Base-by-base conservation (phyloP, 2,329 filamentous ascomycete species). In the Cladosporium cucumerinum region DNA sequence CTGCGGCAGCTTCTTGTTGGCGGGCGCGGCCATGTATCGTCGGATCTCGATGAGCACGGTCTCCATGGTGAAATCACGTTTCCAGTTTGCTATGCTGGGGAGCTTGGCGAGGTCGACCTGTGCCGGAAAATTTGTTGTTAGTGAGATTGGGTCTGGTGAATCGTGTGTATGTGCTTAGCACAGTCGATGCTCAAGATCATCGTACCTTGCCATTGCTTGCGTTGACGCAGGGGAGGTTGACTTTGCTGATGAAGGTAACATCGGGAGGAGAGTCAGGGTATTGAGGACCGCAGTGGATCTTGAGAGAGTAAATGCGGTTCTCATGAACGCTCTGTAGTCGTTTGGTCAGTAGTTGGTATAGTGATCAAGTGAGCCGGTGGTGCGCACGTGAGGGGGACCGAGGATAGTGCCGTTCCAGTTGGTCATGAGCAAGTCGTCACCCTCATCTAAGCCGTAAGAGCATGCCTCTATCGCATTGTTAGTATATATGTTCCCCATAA, bases 331-430 rank as follows among this genome's bases (percentile, higher is more conserved):
- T 96, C 91, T 95, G 74, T 30, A 8, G 21, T 28, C 30, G 54
- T n/a, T 28, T n/a, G 34, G 25, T 54, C 46, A 62, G 49, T 49
- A 21, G 12, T 52, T 21, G 43, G 7, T 49, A 36, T 12, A 62
- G 60, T 62, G 57, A 54, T 10, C 25, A 12, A 1, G 12, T 39
- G n/a, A 57, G 30, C 16, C 12, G 30, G 43, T 11, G 26, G 34
- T 26, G 26, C 91, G 75, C 84, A 97, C 95, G 79, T 98, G 93
- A 77, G 95, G 94, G 71, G 95, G 95, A 1, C 95, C 95, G 58
- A 97, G 88, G 70, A 99, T 98, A 18, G 95, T 99, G 74, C 94
- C 95, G 75, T 96, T 97, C 95, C 95, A 99, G 83, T 97, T 93
- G 69, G 91, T 94, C 93, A 99, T 97, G 79, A 95, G 87, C 69